Evolutionary conservation across 495 filamentous ascomycete species (phyloP).

Genomic region (Trichoderma virens): DNA sequence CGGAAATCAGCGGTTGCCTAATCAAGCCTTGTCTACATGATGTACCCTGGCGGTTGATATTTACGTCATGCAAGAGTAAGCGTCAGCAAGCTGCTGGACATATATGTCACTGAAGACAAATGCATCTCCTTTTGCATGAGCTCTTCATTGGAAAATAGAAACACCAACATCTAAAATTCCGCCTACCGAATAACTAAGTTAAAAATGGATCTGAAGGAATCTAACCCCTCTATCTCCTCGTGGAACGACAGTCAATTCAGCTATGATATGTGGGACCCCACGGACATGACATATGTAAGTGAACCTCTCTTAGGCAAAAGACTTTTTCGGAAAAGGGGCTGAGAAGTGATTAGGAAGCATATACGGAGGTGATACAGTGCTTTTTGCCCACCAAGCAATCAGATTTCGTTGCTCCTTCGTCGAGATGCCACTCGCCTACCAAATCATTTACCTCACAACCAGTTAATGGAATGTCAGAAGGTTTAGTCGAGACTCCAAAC

Average conservation of each 20-base stretch:
- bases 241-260: not conserved
- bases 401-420: not conserved
- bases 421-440: not conserved
- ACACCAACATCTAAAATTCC: not conserved
- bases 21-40: not conserved
- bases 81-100: not conserved
- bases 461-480: not conserved
- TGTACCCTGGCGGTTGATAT: not conserved
- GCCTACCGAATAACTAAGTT: not conserved
- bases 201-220: not conserved
- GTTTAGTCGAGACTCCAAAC: not conserved
- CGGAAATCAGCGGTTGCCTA: not conserved
- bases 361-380: not conserved
- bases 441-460: not conserved
- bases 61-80: not conserved
- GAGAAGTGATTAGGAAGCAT: not conserved
- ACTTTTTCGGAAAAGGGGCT: not conserved
- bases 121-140: not conserved
- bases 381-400: not conserved
- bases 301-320: not conserved
- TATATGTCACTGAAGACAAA: not conserved
- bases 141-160: not conserved
- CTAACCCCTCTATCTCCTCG: not conserved
- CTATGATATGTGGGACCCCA: not conserved
- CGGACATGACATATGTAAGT: not conserved